Base-by-base conservation (phyloP, 2,329 filamentous ascomycete genomes). In the Leptosphaerulina australis region DNA sequence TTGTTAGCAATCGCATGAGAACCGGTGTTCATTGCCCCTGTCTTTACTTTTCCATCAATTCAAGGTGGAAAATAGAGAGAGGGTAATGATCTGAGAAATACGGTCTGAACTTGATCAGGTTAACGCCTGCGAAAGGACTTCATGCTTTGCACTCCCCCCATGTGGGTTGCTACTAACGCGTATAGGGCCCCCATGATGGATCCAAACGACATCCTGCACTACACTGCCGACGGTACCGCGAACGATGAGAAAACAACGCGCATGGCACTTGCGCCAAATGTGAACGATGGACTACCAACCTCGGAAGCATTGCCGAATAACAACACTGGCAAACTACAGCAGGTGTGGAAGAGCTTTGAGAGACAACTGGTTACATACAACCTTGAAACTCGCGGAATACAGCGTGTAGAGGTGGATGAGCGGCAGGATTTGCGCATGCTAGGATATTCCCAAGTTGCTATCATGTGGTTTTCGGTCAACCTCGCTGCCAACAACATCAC, bases 391-490 rank as follows among this genome's bases (percentile, higher is more conserved):
- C 79, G 83, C 35, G 83, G 84, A 7, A 85, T 86, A 37, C 76
- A 84, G 62, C 78, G 83, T 17, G 83, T 86, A 1, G 74, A 79
- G 41, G 72, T 77, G 0, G 68, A 80, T 43, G 81, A 85, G 60
- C 79, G 83, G 14, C 79, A 83, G 56, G 76, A 77, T 37, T 63
- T 81, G 40, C 73, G 74, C 14, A 74, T 76, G 56, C 57, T 81
- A n/a, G 79, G 80, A 24, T 83, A 83, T 62, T 70, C 79, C 28
- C 82, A 85, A 64, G 78, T 82, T 17, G 78, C 77, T 14, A 67
- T 84, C 36, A 70, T 87, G 38, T 87, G 83, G 84, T 78, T 85
- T 53, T 83, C 80, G 8, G 79, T 85, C 66, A 86, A 87, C 60
- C 72, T 86, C 8, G 81, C 82, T 2, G 81, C 83, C 20, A 85